Evolutionary conservation across 2,329 filamentous ascomycete species (phyloP), one percentile per base, ranked within the genome.

Genomic region (Cyphellophora attinorum): DNA sequence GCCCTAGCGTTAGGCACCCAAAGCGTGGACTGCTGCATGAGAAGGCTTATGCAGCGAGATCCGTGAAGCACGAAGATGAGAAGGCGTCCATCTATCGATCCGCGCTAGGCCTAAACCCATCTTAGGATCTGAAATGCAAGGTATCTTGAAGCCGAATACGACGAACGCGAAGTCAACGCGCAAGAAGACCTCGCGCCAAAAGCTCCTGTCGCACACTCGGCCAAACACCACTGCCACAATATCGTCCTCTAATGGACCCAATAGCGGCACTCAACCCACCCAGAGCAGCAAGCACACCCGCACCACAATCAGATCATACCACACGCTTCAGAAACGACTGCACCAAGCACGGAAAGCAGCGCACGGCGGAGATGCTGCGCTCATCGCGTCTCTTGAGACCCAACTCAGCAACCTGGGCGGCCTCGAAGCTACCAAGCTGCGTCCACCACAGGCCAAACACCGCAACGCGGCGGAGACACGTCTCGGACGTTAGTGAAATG

Each of bases 381-480:
- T 57, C 18, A 63, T 65, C 14, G 48, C 52, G 19, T 51, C 58
- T 11, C 52, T 79, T 11, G 57, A 67, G 36, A 51, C 53, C 12
- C 58, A 70, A 34, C 73, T 79, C 37, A 58, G 67, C 14, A 57
- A 60, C n/a, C 64, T 70, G 33, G 76, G 76, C 5, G 76, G 76
- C 1, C 54, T 80, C 34, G 59, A 71, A 44, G 62, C 59, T 80
- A 80, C 45, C 76, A 80, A 52, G 61, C 67, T 29, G 76, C 76
- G 30, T 78, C 74, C 56, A 74, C 72, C 41, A 66, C 70, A 32
- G 76, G 76, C 1, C 76, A 80, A 50, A 71, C 72, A 3, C 60
- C 61, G 19, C 65, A 71, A 25, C 67, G 76, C 8, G 76, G 76
- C 19, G 76, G 76, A n/a, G 76, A 80, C 52, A 75, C 74, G 2